Conservation (phyloP, 2,329 filamentous ascomycete genomes). For the Cadophora sp. region DNA sequence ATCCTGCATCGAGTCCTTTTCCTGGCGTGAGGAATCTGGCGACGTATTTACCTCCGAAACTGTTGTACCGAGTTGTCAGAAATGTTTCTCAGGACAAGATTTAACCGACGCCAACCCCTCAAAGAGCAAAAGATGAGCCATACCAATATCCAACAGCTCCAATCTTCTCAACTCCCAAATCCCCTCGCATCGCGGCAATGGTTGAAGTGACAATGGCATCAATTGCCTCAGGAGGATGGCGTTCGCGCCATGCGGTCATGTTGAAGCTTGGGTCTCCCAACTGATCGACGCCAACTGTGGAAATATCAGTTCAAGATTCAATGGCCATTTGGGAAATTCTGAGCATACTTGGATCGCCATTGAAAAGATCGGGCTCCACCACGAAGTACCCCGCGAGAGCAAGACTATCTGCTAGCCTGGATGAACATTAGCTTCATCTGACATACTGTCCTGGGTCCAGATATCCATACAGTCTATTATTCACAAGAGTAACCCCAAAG, state of each 20-base stretch:
- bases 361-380: slow-evolving; percentile 71
- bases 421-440: neutral
- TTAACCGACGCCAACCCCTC: no score
- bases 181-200: slow-evolving; percentile 53
- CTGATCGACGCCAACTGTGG: slow-evolving; percentile 18
- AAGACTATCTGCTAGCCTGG: slow-evolving; percentile 64
- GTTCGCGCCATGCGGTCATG: slow-evolving; percentile 49
- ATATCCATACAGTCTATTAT: slow-evolving; percentile 30
- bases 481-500: slow-evolving; percentile 54
- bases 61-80: slow-evolving; percentile 9
- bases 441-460: neutral
- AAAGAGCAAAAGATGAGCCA: no score
- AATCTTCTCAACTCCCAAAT: slow-evolving; percentile 58
- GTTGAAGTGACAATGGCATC: slow-evolving; percentile 55
- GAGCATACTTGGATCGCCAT: slow-evolving; percentile 50
- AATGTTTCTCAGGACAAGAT: neutral
- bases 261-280: slow-evolving; percentile 47
- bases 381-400: slow-evolving; percentile 71
- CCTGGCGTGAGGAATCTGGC: slow-evolving; percentile 59
- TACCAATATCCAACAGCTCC: slow-evolving; percentile 66
- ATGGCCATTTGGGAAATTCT: neutral
- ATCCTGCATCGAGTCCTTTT: slow-evolving; percentile 62
- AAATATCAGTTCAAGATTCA: slow-evolving; percentile 7
- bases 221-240: slow-evolving; percentile 49
- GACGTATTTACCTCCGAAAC: slow-evolving; percentile 65